Conservation (phyloP, 2,329 filamentous ascomycete species). For the Fusarium sp. region DNA sequence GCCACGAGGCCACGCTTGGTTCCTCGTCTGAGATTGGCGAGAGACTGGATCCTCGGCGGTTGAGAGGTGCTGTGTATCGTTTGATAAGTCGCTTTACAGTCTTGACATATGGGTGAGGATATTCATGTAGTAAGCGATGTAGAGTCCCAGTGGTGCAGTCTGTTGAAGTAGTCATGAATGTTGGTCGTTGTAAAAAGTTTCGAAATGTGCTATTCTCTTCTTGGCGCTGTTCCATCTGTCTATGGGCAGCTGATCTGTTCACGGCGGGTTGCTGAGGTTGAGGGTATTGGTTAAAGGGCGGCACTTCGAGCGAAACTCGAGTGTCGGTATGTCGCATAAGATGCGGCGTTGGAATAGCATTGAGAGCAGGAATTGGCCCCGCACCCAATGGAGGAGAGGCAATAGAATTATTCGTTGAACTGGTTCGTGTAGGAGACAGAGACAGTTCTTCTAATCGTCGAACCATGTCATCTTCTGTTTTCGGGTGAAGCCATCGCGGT, state of each 20-base stretch:
- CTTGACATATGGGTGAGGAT: constrained; percentile 52
- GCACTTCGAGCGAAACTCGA: constrained; percentile 38
- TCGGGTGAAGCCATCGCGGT: constrained; percentile 69
- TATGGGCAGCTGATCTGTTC: background rate
- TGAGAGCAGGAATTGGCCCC: constrained; percentile 34
- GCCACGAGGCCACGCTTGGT: constrained; percentile 42
- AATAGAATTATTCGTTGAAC: constrained; percentile 35
- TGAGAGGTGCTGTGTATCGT: constrained; percentile 54
- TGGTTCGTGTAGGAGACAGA: constrained; percentile 54
- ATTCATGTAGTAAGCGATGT: constrained; percentile 52
- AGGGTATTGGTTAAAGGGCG: constrained; percentile 41
- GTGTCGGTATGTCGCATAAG: constrained; percentile 25
- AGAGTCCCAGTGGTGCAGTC: constrained; percentile 56
- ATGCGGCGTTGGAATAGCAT: constrained; percentile 32
- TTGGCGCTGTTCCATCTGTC: constrained; percentile 7
- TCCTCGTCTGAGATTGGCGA: constrained; percentile 47
- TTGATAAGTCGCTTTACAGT: constrained; percentile 58
- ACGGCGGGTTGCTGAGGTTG: constrained; percentile 7
- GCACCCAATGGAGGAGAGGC: constrained; percentile 24
- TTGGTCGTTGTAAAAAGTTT: constrained; percentile 52
- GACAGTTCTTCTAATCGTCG: constrained; percentile 62
- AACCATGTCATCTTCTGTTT: constrained; percentile 64
- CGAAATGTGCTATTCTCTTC: constrained; percentile 42
- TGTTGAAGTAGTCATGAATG: constrained; percentile 57
- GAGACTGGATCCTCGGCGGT: constrained; percentile 33